Base-by-base conservation (phyloP, 2,329 filamentous ascomycete genomes). In the Exophiala oligosperma region DNA sequence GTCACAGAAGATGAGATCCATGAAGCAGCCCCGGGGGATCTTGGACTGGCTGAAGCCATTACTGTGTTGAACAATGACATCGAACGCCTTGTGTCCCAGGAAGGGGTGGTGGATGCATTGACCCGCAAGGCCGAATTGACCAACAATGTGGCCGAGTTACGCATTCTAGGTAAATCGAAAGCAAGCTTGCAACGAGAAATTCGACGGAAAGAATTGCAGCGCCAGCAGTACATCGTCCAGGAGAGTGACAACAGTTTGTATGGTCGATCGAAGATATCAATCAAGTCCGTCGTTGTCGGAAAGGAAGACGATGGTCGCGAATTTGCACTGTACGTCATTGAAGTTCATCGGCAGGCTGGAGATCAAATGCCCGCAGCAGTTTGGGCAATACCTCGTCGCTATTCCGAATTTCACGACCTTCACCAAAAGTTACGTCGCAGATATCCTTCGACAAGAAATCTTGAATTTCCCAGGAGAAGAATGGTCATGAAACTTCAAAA, bases 171-270 rank as follows among this genome's bases (percentile, higher is more conserved):
- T 54, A 99, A 99, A 73, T 97, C 92, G 0, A 96, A 94, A 72
- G 88, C 92, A 32, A 99, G 94, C 73, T 77, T 99, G 57, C 90
- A 96, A 69, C 84, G 94, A 64, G 94, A 99, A 73, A 92, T 97
- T 54, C 85, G 91, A 56, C 86, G 92, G 35, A 99, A 97, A 71
- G 93, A 97, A 73, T 83, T 99, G 69, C 94, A 99, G 72, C 84
- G 92, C 52, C 94, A 96, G 73, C 95, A 99, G 71, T 99, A 99
- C 67, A 91, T 96, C 47, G 86, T 97, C 6, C 94, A 99, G 74
- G 94, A 99, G 74, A 97, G 92, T 70, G 95, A 99, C 72, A 99
- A 96, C 73, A 96, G 92, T 72, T 80, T 99, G 24, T 97, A 96
- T 69, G 94, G 94, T 2, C 89, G 93, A 17, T 93, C 94, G 2